Evolutionary conservation across 2,329 filamentous ascomycete species (phyloP), one percentile per base, ranked within the genome.

Genomic region (Fusarium mundagurra): DNA sequence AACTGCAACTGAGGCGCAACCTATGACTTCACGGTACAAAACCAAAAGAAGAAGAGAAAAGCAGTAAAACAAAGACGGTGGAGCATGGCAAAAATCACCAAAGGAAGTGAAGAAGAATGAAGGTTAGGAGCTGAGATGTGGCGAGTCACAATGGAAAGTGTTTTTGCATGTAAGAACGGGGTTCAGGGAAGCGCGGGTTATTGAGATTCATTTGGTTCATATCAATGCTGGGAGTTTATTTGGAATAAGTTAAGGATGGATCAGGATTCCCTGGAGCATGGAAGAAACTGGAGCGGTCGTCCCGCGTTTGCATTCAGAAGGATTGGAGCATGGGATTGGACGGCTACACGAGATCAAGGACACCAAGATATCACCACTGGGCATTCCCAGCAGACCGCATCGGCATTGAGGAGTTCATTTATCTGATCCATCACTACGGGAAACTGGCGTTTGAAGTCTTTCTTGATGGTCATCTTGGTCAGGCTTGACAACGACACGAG

Each of bases 281-380:
- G 65, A 68, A 72, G 72, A 74, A 72, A 68, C 59, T 55, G 55
- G 54, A 66, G 72, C 76, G 74, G 74, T 64, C 69, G 55, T 70
- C 62, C 72, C 68, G 57, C 74, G 75, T 70, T 77, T 74, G 63
- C 67, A 76, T 77, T 77, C 66, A 55, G 71, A 65, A 71, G 55
- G 71, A 61, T 66, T 67, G 63, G 69, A 67, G 64, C 68, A 78
- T 76, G 63, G 69, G 69, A 68, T 73, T 41, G 71, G 61, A 74
- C 57, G 62, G 73, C 70, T 73, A 75, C 67, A 78, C 68, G 76
- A 75, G 62, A 69, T 73, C 54, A 75, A 67, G 62, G 76, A 67
- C 69, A 68, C 64, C 72, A 74, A 47, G 69, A 65, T 64, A 75
- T 51, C 41, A 68, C 64, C 58, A 54, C 55, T 54, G 60, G 64